Base-by-base conservation (phyloP, 2,329 filamentous ascomycete genomes). In the Diplodia corticola region DNA sequence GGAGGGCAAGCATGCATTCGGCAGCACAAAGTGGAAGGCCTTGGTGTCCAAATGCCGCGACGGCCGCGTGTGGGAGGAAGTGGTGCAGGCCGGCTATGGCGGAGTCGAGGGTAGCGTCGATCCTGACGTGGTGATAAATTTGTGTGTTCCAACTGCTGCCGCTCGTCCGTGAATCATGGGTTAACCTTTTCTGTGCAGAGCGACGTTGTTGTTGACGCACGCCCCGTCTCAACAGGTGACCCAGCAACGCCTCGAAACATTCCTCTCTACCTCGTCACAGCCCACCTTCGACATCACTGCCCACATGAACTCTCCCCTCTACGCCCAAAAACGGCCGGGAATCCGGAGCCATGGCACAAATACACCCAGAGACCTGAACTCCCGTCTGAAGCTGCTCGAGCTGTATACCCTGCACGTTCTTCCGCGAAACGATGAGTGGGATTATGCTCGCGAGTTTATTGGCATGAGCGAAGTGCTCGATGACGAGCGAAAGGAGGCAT, bases 391-490 rank as follows among this genome's bases (percentile, higher is more conserved):
- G 80, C 91, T 99, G 49, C 86, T 99, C 60, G 95, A 99, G 79
- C 84, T 99, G 9, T 99, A 97, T 77, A 96, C 93, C 1, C 85
- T 99, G 4, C 95, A 99, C 75, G 92, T 98, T 7, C 86, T 99
- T n/a, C 88, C 94, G 5, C 86, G 92, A 63, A 98, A 97, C 72
- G 89, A 92, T 65, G 93, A 98, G 79, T 99, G 95, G 95, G 92
- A 97, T 67, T 97, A 97, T 73, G 92, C 95, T 4, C 87, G 88
- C 67, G 91, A 96, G 71, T 98, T 98, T 77, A 96, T 98, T 73
- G 88, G 85, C 73, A 87, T 92, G 73, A 95, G 89, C 76, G 89
- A 94, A 54, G 88, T 97, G 28, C 84, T 99, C 1, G 94, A 98
- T 76, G 94, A 97, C 63, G 95, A 98, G 80, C 87, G 92, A 51